Percentiles rank a stretch among this genome's conserved stretches.
Evolutionary conservation across 2,329 filamentous ascomycete genomes (phyloP).

Genomic region (Endocalyx cinctus): DNA sequence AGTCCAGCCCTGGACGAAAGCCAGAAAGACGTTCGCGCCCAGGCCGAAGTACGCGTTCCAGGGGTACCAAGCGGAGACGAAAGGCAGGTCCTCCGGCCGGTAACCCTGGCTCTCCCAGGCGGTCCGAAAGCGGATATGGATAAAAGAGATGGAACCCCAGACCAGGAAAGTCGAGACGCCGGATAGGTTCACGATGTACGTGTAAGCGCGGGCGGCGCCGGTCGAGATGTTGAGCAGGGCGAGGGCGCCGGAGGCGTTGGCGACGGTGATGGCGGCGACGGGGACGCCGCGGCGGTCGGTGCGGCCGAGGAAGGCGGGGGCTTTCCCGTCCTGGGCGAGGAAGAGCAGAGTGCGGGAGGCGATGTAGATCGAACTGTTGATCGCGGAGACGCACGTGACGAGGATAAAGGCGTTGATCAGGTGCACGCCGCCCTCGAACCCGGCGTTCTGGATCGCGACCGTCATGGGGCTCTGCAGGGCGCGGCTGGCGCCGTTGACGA

Average conservation of each 20-base stretch:
- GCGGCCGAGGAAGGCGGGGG: slow-evolving; percentile 63
- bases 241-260: slow-evolving; percentile 66
- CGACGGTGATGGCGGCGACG: slow-evolving; percentile 58
- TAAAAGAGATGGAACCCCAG: slow-evolving; percentile 66
- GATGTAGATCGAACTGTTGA: slow-evolving; percentile 75
- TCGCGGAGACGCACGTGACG: slow-evolving; percentile 65
- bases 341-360: slow-evolving; percentile 69
- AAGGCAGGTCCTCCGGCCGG: slow-evolving; percentile 49
- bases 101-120: slow-evolving; percentile 59
- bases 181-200: slow-evolving; percentile 65
- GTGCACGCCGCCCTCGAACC: slow-evolving; percentile 68
- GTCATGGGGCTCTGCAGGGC: slow-evolving; percentile 70
- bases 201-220: slow-evolving; percentile 60
- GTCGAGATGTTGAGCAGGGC: slow-evolving; percentile 72
- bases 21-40: slow-evolving; percentile 52
- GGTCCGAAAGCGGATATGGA: slow-evolving; percentile 65
- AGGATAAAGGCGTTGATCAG: slow-evolving; percentile 76
- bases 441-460: slow-evolving; percentile 67
- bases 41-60: slow-evolving; percentile 58
- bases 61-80: slow-evolving; percentile 49
- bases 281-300: slow-evolving; percentile 61
- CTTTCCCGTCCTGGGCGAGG: slow-evolving; percentile 70
- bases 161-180: slow-evolving; percentile 69
- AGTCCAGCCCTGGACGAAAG: slow-evolving; percentile 58
- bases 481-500: slow-evolving; percentile 57